Evolutionary conservation across 768 basidiomycete genomes (phyloP), one percentile per base, ranked within the genome.

Genomic region (Chalciporus pseudorubinellus): DNA sequence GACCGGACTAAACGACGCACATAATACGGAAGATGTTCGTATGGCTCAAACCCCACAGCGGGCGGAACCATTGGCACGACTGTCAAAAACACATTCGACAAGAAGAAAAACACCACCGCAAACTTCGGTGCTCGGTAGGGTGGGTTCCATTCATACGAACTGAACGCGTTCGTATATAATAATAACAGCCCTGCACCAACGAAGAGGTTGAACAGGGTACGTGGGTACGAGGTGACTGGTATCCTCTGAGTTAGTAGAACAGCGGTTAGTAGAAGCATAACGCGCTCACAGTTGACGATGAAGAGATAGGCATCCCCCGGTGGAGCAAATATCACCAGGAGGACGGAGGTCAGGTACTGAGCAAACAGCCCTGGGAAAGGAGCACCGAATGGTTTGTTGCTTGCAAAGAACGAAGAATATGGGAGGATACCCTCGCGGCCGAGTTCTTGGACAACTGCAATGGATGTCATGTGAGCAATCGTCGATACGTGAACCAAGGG

Each of bases 271-370:
- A n/a, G n/a, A n/a, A n/a, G n/a, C n/a, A n/a, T n/a, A n/a, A n/a
- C n/a, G 14, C 20, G 65, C 84, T 53, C 46, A 85, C 87, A 62
- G 59, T 80, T 85, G 50, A 87, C 73, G 59, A 83, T 74, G 66
- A 91, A 88, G 28, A 82, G 73, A 60, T 87, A 91, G 0, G 85
- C 85, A 57, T 90, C 88, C 3, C 89, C 87, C 0, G 84, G 77
- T 0, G 88, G 89, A 0, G 83, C 74, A 1, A 74, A 73, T 7
- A 81, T 56, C 42, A 85, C 70, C 48, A 86, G 71, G 9, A 76
- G 56, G 19, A 79, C 75, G 0, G 84, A 86, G 13, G 86, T 60
- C 6, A 81, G 19, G 65, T 82, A 90, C 57, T 87, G 85, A 0
- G 76, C 70, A 42, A 82, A 76, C 3, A 91, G 70, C 0, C 85